phyloP scores from a whole-genome alignment of 192 early-diverging fungal genomes.

The Dissophora globulifera region DNA sequence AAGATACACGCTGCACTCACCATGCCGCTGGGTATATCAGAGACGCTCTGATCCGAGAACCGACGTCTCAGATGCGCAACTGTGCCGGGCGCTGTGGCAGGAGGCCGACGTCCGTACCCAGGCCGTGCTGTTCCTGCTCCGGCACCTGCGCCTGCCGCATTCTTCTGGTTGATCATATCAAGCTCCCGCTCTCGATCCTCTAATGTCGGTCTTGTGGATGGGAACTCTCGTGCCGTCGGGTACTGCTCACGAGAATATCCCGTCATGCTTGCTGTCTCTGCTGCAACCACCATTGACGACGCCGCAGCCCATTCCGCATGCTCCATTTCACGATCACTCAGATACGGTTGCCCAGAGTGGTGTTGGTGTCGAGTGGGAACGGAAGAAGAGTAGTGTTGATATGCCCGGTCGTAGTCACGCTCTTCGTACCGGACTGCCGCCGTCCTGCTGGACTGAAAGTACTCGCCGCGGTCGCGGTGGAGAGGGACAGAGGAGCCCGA shows the following conservation, averaged over 20 bases:
- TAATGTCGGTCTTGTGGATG: conserved; percentile 24
- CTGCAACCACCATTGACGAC: not conserved
- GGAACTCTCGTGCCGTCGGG: conserved; percentile 26
- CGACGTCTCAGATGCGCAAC: conserved; percentile 33
- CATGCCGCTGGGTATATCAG: conserved; percentile 2
- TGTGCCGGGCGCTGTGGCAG: conserved; percentile 25
- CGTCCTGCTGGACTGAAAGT: conserved; percentile 6
- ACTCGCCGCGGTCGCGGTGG: conserved; percentile 14
- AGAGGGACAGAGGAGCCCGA: conserved; percentile 34
- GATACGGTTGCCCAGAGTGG: conserved; percentile 3
- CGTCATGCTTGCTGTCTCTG: conserved; percentile 4
- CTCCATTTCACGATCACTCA: conserved; percentile 18
- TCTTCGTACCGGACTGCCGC: conserved; percentile 24
- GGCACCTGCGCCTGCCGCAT: conserved; percentile 6
- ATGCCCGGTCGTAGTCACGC: conserved; percentile 27
- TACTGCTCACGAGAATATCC: conserved; percentile 47
- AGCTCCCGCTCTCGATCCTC: conserved; percentile 44
- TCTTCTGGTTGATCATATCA: conserved; percentile 32
- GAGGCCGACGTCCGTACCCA: conserved; percentile 23
- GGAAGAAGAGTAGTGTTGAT: conserved; percentile 34
- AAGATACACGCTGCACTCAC: conserved; percentile 4
- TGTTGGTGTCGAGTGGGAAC: conserved; percentile 18
- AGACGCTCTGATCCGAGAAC: conserved; percentile 36
- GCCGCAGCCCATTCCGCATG: conserved; percentile 29
- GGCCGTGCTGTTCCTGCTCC: not conserved